Conservation (phyloP, 2,329 filamentous ascomycete species). For the Apiospora aurea region DNA sequence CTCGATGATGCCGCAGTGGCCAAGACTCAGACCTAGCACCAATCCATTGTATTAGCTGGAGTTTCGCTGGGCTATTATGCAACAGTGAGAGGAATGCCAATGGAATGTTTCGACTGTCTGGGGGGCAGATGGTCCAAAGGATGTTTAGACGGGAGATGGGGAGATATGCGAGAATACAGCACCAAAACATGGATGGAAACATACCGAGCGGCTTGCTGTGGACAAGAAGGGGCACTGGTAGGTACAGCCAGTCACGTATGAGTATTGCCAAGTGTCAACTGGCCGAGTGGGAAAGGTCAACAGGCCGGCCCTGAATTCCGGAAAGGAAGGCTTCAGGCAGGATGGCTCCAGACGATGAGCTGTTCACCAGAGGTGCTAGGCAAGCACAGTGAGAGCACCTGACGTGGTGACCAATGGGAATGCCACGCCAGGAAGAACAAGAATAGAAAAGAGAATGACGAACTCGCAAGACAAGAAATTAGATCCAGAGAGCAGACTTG, state of each 20-base stretch:
- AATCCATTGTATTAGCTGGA: neutral
- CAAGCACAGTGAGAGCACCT: neutral
- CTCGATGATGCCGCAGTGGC: neutral
- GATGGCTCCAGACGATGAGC: neutral
- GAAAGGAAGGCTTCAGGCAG: conserved; percentile 1
- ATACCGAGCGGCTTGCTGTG: neutral
- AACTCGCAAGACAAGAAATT: neutral
- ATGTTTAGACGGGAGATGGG: neutral
- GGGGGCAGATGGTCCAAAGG: neutral
- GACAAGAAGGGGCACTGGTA: neutral
- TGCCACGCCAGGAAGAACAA: neutral
- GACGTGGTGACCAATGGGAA: no score
- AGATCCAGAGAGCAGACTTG: neutral
- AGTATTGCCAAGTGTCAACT: neutral
- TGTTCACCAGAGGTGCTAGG: neutral
- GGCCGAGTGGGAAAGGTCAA: neutral
- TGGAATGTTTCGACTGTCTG: neutral
- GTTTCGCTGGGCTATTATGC: neutral
- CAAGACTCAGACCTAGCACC: neutral
- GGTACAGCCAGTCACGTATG: neutral
- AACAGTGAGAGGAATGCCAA: neutral
- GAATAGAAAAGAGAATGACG: neutral
- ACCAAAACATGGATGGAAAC: neutral
- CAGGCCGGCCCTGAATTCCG: neutral
- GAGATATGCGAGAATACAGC: neutral